Evolutionary conservation across 768 basidiomycete species (phyloP).

Genomic region (Podaxis sp.): DNA sequence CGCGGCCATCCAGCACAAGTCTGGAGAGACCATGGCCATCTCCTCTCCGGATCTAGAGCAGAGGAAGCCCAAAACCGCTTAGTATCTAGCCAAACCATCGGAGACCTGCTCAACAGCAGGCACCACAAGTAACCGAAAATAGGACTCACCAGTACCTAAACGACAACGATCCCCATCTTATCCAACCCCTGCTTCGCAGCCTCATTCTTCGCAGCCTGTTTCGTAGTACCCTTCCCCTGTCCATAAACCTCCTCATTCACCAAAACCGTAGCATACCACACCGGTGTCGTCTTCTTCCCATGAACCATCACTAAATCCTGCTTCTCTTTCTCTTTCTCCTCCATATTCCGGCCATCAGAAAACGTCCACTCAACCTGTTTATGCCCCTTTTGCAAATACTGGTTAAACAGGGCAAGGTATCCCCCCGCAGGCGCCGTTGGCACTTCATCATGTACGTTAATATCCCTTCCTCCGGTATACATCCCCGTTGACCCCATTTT

Average conservation of each 20-base stretch:
- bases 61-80: constrained; percentile 1
- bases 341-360: constrained; percentile 32
- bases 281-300: constrained; percentile 65
- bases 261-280: constrained; percentile 68
- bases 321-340: constrained; percentile 19
- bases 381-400: constrained; percentile 59
- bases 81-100: background rate
- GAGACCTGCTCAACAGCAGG: background rate
- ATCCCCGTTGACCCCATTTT: background rate
- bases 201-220: constrained; percentile 78
- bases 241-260: constrained; percentile 63
- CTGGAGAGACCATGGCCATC: constrained; percentile 12
- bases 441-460: background rate
- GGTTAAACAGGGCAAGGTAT: constrained; percentile 80
- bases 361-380: constrained; percentile 72
- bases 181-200: constrained; percentile 74
- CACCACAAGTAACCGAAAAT: background rate
- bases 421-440: constrained; percentile 40
- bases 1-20: constrained; percentile 12
- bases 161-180: constrained; percentile 46
- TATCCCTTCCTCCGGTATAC: background rate
- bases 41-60: background rate
- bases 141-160: constrained; percentile 41
- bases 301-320: constrained; percentile 26
- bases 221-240: constrained; percentile 65